Base-by-base conservation (phyloP, 306 rosid genomes). In the Cicer yamashitae region DNA sequence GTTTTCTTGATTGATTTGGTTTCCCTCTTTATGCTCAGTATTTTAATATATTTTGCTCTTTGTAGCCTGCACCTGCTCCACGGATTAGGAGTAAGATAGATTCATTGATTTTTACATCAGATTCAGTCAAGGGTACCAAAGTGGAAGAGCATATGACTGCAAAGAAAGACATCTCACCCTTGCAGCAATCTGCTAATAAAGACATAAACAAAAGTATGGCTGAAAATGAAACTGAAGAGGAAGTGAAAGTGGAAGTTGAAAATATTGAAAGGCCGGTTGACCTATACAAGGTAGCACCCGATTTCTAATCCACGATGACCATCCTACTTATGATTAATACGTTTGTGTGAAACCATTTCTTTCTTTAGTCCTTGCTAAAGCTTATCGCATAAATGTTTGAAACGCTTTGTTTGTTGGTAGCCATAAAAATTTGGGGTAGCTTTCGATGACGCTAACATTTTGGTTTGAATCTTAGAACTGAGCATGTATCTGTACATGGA, bases 181-280 rank as follows among this genome's bases (percentile, higher is more conserved):
- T 57, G 71, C 81, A 79, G 62, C 86, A 82, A 83, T 74, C 81
- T 78, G 84, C 84, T 41, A 48, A 75, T 81, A 83, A 80, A 63
- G 85, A 77, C 37, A 53, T 48, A 69, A 66, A 67, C 61, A 75
- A 75, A 77, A 84, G 74, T 65, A 63, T 71, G 4, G 79, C 74
- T 37, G 89, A 82, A 47, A 72, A 77, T 75, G 88, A 87, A 73
- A 75, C 65, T 39, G 88, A 82, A 74, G 87, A 30, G 74, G 97
- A 84, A 73, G 88, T 88, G 37, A 91, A 86, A 78, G 88, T 88
- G 25, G 92, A 86, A 78, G 96, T 90, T 38, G 93, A 89, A 84
- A 90, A 85, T 83, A 88, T 96, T 81, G 96, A 96, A 84, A 89
- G 93, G 87, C 98, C 99, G 1, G 92, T 96, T 80, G 99, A 96